These are phyloP conservation scores for Coemansia interrupta DNA, from an alignment of 192 early-diverging fungal genomes.

Conservation along the genomic window DNA sequence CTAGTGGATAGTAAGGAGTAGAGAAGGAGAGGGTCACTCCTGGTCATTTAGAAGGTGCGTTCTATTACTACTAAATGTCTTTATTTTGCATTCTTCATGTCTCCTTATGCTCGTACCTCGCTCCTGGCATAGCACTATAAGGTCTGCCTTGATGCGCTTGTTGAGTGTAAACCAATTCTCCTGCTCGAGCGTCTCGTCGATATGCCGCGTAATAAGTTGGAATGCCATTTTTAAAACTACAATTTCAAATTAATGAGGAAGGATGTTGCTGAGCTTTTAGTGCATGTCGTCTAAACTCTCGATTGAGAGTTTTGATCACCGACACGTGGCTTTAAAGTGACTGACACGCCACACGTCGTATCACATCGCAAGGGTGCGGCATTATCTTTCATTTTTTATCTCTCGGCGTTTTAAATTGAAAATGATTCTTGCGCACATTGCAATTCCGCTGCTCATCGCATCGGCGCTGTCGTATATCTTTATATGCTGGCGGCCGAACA, in stretches of 20 bases:
- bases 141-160: conserved; percentile 63
- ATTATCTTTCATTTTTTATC: too few species aligned
- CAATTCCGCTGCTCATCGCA: conserved; percentile 27
- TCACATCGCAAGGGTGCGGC: too few species aligned
- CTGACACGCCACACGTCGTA: too few species aligned
- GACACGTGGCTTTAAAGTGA: too few species aligned
- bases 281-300: too few species aligned
- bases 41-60: background rate
- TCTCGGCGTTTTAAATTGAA: too few species aligned
- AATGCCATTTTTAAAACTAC: conserved; percentile 39
- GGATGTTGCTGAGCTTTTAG: too few species aligned
- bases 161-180: conserved; percentile 60
- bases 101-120: conserved; percentile 52
- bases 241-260: background rate
- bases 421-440: conserved; percentile 44
- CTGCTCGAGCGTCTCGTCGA: conserved; percentile 58
- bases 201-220: conserved; percentile 56
- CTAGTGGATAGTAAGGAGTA: conserved; percentile 40
- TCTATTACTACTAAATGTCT: background rate
- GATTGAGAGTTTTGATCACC: too few species aligned
- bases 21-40: too few species aligned
- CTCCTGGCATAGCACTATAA: conserved; percentile 69
- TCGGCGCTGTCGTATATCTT: conserved; percentile 29
- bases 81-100: background rate
- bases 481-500: conserved; percentile 28